Conservation (phyloP, 768 basidiomycete genomes). For the Tylopilus sp. region DNA sequence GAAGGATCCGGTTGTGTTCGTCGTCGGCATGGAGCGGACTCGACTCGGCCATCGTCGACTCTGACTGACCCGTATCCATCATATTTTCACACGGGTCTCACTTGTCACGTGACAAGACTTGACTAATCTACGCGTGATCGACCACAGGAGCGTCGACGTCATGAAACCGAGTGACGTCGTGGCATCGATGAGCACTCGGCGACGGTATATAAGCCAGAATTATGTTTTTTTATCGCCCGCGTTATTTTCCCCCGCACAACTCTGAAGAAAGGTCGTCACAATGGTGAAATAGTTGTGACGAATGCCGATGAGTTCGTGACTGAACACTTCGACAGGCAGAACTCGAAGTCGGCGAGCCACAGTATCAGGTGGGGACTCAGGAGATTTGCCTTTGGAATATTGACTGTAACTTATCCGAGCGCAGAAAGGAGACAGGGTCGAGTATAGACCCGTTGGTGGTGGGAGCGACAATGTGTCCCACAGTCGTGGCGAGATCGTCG, state of each 20-base stretch:
- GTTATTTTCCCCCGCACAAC: not conserved
- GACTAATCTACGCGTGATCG: slow-evolving; percentile 1
- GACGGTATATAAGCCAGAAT: slow-evolving; percentile 12
- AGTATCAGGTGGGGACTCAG: slow-evolving; percentile 22
- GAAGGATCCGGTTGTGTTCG: slow-evolving; percentile 22
- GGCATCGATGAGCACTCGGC: too few species aligned
- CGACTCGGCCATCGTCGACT: slow-evolving; percentile 26
- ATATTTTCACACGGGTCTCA: not conserved
- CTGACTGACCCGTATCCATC: too few species aligned
- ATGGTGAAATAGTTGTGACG: slow-evolving; percentile 9
- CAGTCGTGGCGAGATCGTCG: slow-evolving; percentile 34
- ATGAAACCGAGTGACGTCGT: too few species aligned
- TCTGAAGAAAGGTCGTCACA: not conserved
- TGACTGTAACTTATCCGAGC: slow-evolving; percentile 6
- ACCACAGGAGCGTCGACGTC: slow-evolving; percentile 17
- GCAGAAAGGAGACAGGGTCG: slow-evolving; percentile 40
- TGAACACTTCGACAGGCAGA: slow-evolving; percentile 19
- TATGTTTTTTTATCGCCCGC: not conserved
- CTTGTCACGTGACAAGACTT: slow-evolving; percentile 4
- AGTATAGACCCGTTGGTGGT: slow-evolving; percentile 44
- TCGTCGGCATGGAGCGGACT: slow-evolving; percentile 20
- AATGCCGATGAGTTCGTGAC: not conserved
- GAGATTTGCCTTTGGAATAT: not conserved
- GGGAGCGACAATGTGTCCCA: slow-evolving; percentile 37
- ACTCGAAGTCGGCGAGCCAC: slow-evolving; percentile 1